Evolutionary conservation across 2,329 filamentous ascomycete genomes (phyloP), one percentile per base, ranked within the genome.

Genomic region (Aspergillus thermomutatus): DNA sequence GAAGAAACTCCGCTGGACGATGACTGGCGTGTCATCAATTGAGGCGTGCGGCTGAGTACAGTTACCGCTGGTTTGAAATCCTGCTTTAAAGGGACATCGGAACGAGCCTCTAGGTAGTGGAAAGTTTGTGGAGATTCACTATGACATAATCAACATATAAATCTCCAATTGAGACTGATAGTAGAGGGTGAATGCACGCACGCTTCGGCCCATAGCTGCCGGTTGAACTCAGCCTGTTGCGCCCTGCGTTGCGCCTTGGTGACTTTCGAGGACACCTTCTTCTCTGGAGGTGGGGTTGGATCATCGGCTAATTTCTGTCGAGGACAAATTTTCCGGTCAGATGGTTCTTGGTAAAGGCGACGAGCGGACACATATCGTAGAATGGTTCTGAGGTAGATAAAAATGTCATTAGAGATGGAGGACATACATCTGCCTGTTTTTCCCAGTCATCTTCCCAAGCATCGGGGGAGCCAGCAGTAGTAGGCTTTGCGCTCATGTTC

Each of bases 381-480:
- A 26, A 19, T 50, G 27, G 5, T 14, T 25, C n/a, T 17, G 34
- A 34, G 19, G 28, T 52, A 4, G 25, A 23, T 19, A 19, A 27
- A 27, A 25, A 19, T 28, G n/a, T 1, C 3, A n/a, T 34, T 27
- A n/a, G 53, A 52, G 14, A 28, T 14, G 26, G 37, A 57, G 41
- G 45, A 65, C 69, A 56, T 78, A 87, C 84, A 77, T 96, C 91
- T 56, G 89, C 91, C 69, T 89, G 83, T 5, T 79, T 77, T 72
- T 93, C 90, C 92, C 92, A 97, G 69, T 96, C 90, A 66, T 96
- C 87, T 62, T 93, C 91, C 93, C 93, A 97, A 21, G 91, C 92
- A 72, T 92, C 85, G 40, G 89, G 87, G 57, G 88, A 72, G 77
- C 76, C 78, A 79, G 64, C 54, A 52, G 63, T 70, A 66, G 80